Evolutionary conservation across 2,329 filamentous ascomycete species (phyloP), one percentile per base, ranked within the genome.

Genomic region (Hypomyces rosellus): DNA sequence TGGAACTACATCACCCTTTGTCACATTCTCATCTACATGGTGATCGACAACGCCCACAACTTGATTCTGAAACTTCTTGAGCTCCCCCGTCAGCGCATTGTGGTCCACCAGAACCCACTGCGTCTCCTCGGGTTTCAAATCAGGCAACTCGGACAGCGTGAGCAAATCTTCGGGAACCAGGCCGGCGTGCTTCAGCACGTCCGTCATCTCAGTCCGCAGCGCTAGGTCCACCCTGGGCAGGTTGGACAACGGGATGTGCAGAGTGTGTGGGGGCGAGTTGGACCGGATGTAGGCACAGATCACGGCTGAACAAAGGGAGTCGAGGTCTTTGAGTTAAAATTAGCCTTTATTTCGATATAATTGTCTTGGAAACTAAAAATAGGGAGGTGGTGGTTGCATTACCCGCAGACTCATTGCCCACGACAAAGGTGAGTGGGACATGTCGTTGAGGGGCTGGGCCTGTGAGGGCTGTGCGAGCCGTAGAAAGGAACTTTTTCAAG

Each of bases 41-140:
- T 93, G 88, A 66, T 93, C 88, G 48, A 93, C 78, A 55, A 84
- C 84, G 4, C 84, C 86, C 4, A 74, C 68, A 0, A 91, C 77
- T 8, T 72, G 69, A 4, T 62, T 54, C 0, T 69, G 68, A 60
- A 81, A 88, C 14, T 72, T 65, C 36, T 64, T 67, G 14, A 92
- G 70, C 13, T 68, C 60, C 0, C 86, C 86, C 5, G 85, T 84
- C 44, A 89, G 71, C 1, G 73, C 76, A 63, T 93, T 93, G 72
- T 93, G 89, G 68, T 93, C 88, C 4, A 93, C 86, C 1, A 93
- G 72, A 15, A 89, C 69, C 86, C 86, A 90, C 45, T 71, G 73
- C 1, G 85, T 85, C 43, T 81, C 76, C 22, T 77, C 72, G 0
- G 80, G 73, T 0, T 65, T 59, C 11, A 86, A 63, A 38, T 62